A percentile compares a stretch with the other conserved stretches of the same genome.
These are phyloP conservation scores for Colletotrichum zoysiae DNA, from an alignment of 2,329 filamentous ascomycete species.

Conservation along the genomic window DNA sequence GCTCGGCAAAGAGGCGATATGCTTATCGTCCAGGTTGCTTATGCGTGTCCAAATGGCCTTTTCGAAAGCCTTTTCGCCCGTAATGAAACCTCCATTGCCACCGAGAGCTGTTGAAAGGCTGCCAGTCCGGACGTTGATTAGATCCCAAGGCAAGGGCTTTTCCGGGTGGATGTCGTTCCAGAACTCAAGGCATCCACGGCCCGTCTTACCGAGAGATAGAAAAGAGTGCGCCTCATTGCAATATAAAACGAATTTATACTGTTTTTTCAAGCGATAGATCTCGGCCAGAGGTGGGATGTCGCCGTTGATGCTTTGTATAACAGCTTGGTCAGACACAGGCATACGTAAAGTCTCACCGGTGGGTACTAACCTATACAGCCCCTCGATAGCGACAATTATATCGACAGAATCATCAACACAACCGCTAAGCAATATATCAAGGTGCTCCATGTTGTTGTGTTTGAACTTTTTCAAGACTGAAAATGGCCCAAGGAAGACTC, in stretches of 20 bases:
- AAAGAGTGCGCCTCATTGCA: conserved; percentile 43
- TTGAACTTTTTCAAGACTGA: conserved; percentile 25
- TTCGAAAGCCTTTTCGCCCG: conserved; percentile 24
- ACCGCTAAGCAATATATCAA: conserved; percentile 28
- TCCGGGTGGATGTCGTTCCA: conserved; percentile 39
- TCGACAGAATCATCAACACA: conserved; percentile 6
- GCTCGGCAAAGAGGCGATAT: conserved; percentile 9
- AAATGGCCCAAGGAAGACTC: conserved; percentile 29
- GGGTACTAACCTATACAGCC: conserved; percentile 31
- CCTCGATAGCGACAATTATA: conserved; percentile 34
- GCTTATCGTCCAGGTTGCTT: conserved; percentile 2
- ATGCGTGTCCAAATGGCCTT: conserved; percentile 10
- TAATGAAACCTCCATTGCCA: conserved; percentile 40
- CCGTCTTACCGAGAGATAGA: conserved; percentile 38
- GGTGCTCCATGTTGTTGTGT: conserved; percentile 33
- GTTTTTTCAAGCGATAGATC: conserved; percentile 23
- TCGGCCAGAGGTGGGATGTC: conserved; percentile 13
- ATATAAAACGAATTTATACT: conserved; percentile 37
- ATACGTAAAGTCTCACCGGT: not conserved
- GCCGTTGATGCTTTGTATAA: conserved; percentile 12
- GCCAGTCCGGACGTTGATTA: conserved; percentile 41
- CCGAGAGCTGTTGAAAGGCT: conserved; percentile 41
- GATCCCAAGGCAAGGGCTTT: conserved; percentile 21
- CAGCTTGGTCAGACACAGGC: not conserved
- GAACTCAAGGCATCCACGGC: conserved; percentile 41